A percentile compares a stretch with the other conserved stretches of the same genome.
phyloP scores from a whole-genome alignment of 2,329 filamentous ascomycete genomes.

The Penicillium sp. region DNA sequence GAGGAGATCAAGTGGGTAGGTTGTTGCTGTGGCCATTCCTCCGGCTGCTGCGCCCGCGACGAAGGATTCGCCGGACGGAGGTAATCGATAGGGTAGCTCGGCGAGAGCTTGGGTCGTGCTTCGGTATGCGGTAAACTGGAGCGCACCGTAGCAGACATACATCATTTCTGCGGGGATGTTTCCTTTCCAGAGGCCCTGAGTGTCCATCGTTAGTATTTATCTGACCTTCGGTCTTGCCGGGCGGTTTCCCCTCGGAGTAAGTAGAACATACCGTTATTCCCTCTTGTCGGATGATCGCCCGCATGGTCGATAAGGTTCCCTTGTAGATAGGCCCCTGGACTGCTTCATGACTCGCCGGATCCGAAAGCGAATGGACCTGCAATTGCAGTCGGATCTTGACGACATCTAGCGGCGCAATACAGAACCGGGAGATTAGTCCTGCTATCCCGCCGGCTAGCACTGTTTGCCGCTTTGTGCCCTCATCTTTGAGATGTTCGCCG shows the following conservation, averaged over 20 bases:
- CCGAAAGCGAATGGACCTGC: conserved; percentile 79
- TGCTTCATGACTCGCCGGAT: conserved; percentile 62
- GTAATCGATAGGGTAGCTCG: conserved; percentile 54
- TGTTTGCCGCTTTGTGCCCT: conserved; percentile 68
- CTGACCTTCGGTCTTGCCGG: no score
- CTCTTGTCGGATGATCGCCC: conserved; percentile 75
- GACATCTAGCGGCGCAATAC: conserved; percentile 92
- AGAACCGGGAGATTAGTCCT: conserved; percentile 90
- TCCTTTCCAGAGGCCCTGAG: conserved; percentile 83
- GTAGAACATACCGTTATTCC: conserved; percentile 63
- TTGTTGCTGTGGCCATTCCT: conserved; percentile 74
- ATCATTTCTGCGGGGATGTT: conserved; percentile 94
- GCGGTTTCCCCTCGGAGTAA: background rate
- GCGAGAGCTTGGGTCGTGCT: conserved; percentile 68
- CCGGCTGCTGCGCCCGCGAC: conserved; percentile 80
- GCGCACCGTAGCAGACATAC: conserved; percentile 85
- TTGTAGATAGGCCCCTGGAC: conserved; percentile 58
- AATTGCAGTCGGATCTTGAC: conserved; percentile 97
- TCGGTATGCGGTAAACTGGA: conserved; percentile 89
- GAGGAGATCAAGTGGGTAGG: conserved; percentile 91
- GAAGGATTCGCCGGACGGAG: conserved; percentile 73
- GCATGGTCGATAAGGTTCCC: conserved; percentile 73
- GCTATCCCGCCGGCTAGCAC: conserved; percentile 68
- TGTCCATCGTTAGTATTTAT: background rate
- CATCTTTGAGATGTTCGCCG: conserved; percentile 67